Evolutionary conservation across 2,329 filamentous ascomycete species (phyloP).

Genomic region (Bipolaris oryzae): DNA sequence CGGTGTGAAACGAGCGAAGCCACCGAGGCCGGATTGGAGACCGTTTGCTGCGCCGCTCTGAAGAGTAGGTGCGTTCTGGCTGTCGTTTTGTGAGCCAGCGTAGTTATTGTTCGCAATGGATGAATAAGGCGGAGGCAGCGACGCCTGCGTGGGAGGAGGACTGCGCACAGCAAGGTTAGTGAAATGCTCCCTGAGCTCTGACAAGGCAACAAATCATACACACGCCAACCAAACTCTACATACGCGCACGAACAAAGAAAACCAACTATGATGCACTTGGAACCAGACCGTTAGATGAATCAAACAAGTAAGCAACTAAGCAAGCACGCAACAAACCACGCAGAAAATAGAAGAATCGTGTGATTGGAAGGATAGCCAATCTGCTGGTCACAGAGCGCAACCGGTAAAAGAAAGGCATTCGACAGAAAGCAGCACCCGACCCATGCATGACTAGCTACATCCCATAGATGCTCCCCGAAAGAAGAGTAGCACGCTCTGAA

Average conservation of each 20-base stretch:
- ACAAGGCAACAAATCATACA: constrained; percentile 4
- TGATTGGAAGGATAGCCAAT: constrained; percentile 49
- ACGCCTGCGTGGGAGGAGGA: constrained; percentile 6
- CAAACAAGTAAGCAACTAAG: constrained; percentile 35
- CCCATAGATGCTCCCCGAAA: constrained; percentile 36
- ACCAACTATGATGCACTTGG: constrained; percentile 12
- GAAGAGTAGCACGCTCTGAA: constrained; percentile 38
- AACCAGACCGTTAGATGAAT: constrained; percentile 27
- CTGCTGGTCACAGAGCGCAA: constrained; percentile 36
- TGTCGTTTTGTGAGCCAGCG: constrained; percentile 5
- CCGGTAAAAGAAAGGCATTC: constrained; percentile 36
- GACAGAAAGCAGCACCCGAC: constrained; percentile 41
- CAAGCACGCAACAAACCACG: constrained; percentile 35
- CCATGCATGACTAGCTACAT: constrained; percentile 47
- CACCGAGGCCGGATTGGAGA: background rate
- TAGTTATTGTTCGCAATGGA: constrained; percentile 1
- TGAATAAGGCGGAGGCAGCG: constrained; percentile 10
- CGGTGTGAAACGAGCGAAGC: constrained; percentile 2
- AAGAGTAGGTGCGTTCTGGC: background rate
- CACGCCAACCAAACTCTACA: constrained; percentile 3
- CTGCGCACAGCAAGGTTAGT: constrained; percentile 7
- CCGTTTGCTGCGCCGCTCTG: background rate
- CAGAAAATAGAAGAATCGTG: constrained; percentile 37
- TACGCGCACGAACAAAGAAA: constrained; percentile 5
- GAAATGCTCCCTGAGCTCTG: background rate